phyloP scores from a whole-genome alignment of 2,329 filamentous ascomycete species.

The Colletotrichum australisinense region DNA sequence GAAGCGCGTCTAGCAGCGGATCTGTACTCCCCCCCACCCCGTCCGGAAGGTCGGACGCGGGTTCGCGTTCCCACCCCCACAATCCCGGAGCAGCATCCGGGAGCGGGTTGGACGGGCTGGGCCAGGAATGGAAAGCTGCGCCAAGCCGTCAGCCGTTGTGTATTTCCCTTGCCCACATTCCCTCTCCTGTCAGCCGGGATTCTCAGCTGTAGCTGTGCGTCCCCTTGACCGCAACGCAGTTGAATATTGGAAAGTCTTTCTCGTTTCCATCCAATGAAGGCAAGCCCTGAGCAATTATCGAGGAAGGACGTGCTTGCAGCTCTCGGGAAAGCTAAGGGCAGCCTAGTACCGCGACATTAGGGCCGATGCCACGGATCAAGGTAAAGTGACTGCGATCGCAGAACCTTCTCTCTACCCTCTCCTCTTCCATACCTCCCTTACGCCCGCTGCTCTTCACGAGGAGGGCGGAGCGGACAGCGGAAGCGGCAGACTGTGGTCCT shows the following conservation, averaged over 20 bases:
- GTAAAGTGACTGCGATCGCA: background rate
- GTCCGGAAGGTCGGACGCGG: background rate
- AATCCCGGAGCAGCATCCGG: background rate
- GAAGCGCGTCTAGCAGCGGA: background rate
- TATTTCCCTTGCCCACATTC: background rate
- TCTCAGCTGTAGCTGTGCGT: background rate
- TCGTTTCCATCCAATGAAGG: background rate
- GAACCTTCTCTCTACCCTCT: background rate
- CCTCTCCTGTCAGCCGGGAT: background rate
- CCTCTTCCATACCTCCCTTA: background rate
- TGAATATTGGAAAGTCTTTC: background rate
- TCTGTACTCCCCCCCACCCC: background rate
- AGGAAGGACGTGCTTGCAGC: background rate
- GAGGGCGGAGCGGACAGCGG: background rate
- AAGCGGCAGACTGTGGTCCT: background rate
- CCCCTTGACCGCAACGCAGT: background rate
- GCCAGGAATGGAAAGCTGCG: background rate
- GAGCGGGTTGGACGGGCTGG: background rate
- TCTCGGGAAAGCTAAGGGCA: background rate
- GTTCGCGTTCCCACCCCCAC: background rate
- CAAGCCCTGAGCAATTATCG: background rate
- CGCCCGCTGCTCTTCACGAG: background rate
- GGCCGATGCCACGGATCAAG: background rate
- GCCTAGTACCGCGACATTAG: background rate
- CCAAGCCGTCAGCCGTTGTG: background rate